phyloP scores from a whole-genome alignment of 164 flowering plant species.

The Litsea cubeba region DNA sequence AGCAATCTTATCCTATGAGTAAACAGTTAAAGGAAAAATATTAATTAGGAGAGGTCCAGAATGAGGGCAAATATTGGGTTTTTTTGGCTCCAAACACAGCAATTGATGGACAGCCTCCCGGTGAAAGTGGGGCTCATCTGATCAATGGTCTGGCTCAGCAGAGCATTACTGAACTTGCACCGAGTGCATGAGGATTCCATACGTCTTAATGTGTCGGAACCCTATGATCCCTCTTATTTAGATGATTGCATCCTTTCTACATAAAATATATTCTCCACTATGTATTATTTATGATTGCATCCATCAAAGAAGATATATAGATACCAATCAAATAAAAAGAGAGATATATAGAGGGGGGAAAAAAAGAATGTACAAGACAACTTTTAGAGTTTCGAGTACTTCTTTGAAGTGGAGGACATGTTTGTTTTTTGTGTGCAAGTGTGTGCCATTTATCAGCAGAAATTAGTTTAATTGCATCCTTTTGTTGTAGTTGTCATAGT shows the following conservation, averaged over 20 bases:
- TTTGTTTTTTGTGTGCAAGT: no score
- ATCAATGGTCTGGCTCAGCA: neutral
- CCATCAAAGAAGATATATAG: neutral
- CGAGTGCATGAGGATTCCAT: neutral
- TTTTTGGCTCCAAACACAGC: neutral
- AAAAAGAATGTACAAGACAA: no score
- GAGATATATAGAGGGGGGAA: no score
- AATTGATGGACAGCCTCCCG: neutral
- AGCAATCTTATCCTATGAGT: no score
- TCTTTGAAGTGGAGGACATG: no score
- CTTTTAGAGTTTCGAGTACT: no score
- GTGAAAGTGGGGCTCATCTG: neutral
- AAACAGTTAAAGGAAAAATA: no score
- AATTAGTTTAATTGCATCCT: no score
- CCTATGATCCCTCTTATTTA: neutral
- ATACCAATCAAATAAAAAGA: no score
- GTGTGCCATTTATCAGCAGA: no score
- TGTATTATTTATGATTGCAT: neutral
- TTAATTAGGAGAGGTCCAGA: neutral
- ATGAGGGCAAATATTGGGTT: neutral
- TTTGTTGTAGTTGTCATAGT: neutral
- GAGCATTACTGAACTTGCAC: neutral
- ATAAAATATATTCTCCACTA: no score
- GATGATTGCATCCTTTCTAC: neutral
- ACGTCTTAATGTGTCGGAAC: neutral